Percentiles rank a stretch among this genome's conserved stretches.
Conservation (phyloP, 2,329 filamentous ascomycete species). For the Ilyonectria sp. region DNA sequence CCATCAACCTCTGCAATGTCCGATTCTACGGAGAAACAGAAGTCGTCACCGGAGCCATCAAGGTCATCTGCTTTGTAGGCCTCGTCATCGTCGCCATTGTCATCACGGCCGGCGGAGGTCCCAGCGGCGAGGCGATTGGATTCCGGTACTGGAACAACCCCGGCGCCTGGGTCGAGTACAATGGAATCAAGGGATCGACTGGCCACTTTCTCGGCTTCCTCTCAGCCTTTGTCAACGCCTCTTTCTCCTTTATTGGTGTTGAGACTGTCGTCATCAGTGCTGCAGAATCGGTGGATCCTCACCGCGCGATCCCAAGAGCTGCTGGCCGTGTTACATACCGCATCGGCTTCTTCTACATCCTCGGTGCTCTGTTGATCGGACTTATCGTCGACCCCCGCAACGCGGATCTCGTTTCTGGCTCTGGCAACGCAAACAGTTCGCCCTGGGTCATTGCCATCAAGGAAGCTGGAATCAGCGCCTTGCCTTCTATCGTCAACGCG, state of each 20-base stretch:
- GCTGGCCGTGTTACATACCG: conserved; percentile 72
- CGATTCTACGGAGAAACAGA: conserved; percentile 74
- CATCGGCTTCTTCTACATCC: conserved; percentile 73
- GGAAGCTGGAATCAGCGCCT: conserved; percentile 72
- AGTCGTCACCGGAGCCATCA: conserved; percentile 73
- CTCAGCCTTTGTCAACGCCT: conserved; percentile 66
- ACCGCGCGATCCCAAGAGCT: conserved; percentile 74
- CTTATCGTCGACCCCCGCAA: conserved; percentile 76
- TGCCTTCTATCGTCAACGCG: conserved; percentile 78
- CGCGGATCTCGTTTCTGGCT: conserved; percentile 62
- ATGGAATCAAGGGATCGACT: conserved; percentile 57
- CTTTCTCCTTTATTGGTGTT: conserved; percentile 67
- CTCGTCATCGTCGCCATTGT: conserved; percentile 70
- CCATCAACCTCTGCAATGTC: conserved; percentile 71
- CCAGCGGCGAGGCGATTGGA: conserved; percentile 62
- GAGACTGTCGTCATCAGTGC: conserved; percentile 66
- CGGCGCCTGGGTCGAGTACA: conserved; percentile 65
- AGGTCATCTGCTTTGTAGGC: conserved; percentile 71
- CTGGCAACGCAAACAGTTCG: conserved; percentile 65
- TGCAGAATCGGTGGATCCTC: conserved; percentile 74
- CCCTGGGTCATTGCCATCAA: conserved; percentile 81
- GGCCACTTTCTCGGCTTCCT: conserved; percentile 71
- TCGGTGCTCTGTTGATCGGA: conserved; percentile 71
- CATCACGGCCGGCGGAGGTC: conserved; percentile 70
- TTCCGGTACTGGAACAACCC: conserved; percentile 58